Conservation (phyloP, 495 filamentous ascomycete genomes). For the Bacidia rubella region DNA sequence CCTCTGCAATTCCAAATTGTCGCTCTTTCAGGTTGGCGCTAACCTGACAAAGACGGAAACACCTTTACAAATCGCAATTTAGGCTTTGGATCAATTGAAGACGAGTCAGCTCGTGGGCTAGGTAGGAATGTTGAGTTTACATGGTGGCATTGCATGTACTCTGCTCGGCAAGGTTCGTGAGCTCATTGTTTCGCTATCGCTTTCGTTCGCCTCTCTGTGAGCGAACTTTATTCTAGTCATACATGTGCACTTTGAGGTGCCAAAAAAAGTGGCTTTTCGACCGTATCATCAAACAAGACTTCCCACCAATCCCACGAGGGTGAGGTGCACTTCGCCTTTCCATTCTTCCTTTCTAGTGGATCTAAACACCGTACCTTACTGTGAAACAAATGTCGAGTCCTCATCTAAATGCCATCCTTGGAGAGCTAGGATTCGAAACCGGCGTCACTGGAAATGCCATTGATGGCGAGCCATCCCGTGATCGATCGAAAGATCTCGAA, state of each 20-base stretch:
- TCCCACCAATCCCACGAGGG: neutral
- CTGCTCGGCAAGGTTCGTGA: neutral
- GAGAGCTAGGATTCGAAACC: conserved; percentile 52
- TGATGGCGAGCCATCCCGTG: conserved; percentile 45
- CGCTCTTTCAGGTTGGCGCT: no score
- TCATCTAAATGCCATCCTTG: conserved; percentile 26
- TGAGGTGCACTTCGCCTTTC: neutral
- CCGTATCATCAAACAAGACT: neutral
- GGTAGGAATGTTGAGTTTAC: no score
- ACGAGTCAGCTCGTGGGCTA: no score
- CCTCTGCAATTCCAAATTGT: neutral
- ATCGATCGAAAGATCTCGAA: conserved; percentile 68
- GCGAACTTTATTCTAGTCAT: neutral
- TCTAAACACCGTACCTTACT: neutral
- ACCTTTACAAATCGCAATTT: no score
- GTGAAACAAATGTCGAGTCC: neutral
- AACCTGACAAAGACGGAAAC: no score
- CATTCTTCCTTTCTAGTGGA: neutral
- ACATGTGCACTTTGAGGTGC: neutral
- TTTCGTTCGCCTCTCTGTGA: neutral
- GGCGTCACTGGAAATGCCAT: conserved; percentile 55
- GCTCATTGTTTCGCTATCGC: neutral
- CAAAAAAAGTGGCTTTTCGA: neutral
- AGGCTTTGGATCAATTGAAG: no score
- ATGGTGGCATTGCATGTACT: no score